A percentile compares a stretch with the other conserved stretches of the same genome.
phyloP scores from a whole-genome alignment of 2,329 filamentous ascomycete genomes.

The Alternaria rosae region DNA sequence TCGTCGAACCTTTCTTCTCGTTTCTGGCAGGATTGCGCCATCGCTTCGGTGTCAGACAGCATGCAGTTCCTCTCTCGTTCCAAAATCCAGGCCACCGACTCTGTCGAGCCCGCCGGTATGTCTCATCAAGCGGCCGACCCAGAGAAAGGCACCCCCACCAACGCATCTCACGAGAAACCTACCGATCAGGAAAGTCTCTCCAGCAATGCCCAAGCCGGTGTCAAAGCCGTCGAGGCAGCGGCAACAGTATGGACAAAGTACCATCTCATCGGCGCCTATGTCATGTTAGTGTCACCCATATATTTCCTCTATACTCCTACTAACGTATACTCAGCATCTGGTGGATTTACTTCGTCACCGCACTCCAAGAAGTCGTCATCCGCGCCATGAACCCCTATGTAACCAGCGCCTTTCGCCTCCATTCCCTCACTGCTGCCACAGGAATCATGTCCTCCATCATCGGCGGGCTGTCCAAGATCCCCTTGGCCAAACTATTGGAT shows the following conservation, averaged over 20 bases:
- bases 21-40: background rate
- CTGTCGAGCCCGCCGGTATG: slow-evolving; percentile 10
- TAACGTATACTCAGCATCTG: slow-evolving; percentile 49
- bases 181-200: slow-evolving; percentile 19
- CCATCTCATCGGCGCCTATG: slow-evolving; percentile 44
- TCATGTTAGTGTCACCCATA: slow-evolving; percentile 34
- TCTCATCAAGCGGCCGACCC: slow-evolving; percentile 3
- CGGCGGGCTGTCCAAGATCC: background rate
- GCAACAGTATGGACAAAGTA: slow-evolving; percentile 49
- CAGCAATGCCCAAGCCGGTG: slow-evolving; percentile 43
- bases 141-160: background rate
- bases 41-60: background rate
- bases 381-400: slow-evolving; percentile 51
- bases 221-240: slow-evolving; percentile 48
- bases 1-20: background rate
- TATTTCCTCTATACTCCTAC: background rate
- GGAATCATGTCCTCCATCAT: background rate
- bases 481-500: background rate
- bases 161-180: background rate
- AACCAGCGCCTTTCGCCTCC: slow-evolving; percentile 41
- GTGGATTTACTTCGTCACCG: slow-evolving; percentile 58
- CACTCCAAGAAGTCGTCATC: slow-evolving; percentile 52
- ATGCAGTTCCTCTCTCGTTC: background rate
- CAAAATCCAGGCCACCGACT: background rate
- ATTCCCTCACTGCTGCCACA: slow-evolving; percentile 44